Conservation (phyloP, 176 grass and related monocot species). For the Carex cristatella region DNA sequence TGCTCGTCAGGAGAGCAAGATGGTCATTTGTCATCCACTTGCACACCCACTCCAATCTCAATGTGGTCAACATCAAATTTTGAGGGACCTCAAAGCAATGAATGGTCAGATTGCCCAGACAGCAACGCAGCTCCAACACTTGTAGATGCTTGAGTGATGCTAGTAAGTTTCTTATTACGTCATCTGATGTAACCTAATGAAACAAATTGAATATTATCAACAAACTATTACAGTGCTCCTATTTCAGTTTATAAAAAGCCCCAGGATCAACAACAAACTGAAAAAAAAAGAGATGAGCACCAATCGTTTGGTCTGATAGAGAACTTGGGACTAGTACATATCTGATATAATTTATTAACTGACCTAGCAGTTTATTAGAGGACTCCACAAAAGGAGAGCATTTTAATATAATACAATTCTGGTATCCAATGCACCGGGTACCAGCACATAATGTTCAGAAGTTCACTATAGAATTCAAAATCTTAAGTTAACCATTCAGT, state of each 20-base stretch:
- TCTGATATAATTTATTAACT: background rate
- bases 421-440: background rate
- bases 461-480: background rate
- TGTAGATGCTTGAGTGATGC: conserved; percentile 48
- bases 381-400: background rate
- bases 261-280: background rate
- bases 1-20: conserved; percentile 43
- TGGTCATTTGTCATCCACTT: conserved; percentile 78
- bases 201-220: conserved; percentile 21
- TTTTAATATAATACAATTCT: conserved; percentile 1
- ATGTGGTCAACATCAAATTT: conserved; percentile 12
- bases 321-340: background rate
- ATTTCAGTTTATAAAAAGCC: background rate
- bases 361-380: background rate
- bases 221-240: background rate
- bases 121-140: conserved; percentile 49
- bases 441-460: background rate
- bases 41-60: conserved; percentile 61
- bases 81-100: conserved; percentile 28
- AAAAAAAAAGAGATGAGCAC: background rate
- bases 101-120: conserved; percentile 55
- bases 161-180: conserved; percentile 43
- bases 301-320: background rate
- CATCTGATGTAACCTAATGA: conserved; percentile 62
- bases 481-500: background rate